These are phyloP conservation scores for Fistulifera solaris DNA, from an alignment of 108 stramenopile genomes.

Conservation along the genomic window DNA sequence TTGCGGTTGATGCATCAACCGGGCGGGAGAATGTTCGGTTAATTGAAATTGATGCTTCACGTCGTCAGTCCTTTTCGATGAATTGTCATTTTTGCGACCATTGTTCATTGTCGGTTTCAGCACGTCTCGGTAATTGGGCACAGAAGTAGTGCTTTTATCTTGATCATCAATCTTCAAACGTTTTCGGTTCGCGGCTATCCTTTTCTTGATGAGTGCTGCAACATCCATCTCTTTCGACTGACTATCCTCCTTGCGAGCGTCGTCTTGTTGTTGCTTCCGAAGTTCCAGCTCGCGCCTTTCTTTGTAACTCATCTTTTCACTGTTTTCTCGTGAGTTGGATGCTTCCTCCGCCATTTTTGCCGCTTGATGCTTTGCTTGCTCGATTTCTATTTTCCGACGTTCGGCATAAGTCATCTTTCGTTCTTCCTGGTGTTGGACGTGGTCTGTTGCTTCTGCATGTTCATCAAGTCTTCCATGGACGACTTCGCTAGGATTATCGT, in stretches of 20 bases:
- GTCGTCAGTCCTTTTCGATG: no score
- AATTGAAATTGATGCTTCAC: no score
- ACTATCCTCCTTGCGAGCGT: not conserved
- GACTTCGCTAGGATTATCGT: no score
- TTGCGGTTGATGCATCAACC: no score
- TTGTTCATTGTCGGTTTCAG: no score
- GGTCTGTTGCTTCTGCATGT: not conserved
- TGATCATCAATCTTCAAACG: no score
- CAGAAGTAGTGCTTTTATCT: no score
- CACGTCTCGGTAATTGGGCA: no score
- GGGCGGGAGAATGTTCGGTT: no score
- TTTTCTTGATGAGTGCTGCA: not conserved
- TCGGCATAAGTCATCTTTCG: constrained; percentile 9
- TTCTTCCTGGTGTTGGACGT: not conserved
- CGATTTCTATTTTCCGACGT: constrained; percentile 13
- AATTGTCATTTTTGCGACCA: no score
- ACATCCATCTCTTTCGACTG: not conserved
- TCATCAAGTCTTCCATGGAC: no score
- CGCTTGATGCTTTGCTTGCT: constrained; percentile 20
- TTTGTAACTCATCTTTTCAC: constrained; percentile 4
- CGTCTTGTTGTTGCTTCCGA: constrained; percentile 25
- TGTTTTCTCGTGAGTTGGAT: not conserved
- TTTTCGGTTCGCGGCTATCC: not conserved
- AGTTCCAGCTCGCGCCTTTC: constrained; percentile 18
- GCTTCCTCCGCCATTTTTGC: not conserved